Evolutionary conservation across 2,329 filamentous ascomycete species (phyloP).

Genomic region (Aaosphaeria pasadenensis): DNA sequence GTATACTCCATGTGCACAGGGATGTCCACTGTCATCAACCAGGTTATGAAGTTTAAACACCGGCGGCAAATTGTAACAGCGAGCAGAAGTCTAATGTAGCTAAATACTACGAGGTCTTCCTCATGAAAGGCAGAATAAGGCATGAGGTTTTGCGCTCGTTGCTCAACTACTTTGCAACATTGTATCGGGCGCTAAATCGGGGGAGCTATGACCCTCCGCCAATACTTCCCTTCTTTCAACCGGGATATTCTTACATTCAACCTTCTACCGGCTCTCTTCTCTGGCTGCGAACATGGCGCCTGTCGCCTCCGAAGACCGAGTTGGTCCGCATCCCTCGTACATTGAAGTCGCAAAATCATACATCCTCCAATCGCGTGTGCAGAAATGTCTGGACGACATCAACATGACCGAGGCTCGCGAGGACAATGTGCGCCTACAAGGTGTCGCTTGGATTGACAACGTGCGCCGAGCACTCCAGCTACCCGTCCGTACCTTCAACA

Average conservation of each 20-base stretch:
- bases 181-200: neutral
- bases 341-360: constrained; percentile 71
- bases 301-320: constrained; percentile 13
- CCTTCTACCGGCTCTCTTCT: neutral
- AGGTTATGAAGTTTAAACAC: too few relatives aligned
- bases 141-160: too few relatives aligned
- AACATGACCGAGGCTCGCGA: constrained; percentile 75
- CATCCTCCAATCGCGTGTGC: constrained; percentile 76
- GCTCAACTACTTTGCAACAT: too few relatives aligned
- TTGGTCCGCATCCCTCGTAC: constrained; percentile 59
- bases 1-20: too few relatives aligned
- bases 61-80: too few relatives aligned
- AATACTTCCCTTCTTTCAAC: neutral
- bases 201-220: constrained; percentile 1
- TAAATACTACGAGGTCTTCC: too few relatives aligned
- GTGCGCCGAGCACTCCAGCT: constrained; percentile 76
- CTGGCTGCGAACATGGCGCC: constrained; percentile 1
- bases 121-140: too few relatives aligned
- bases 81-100: too few relatives aligned
- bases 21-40: too few relatives aligned
- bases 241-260: too few relatives aligned
- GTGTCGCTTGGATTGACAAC: constrained; percentile 84
- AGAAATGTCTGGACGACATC: constrained; percentile 66
- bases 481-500: constrained; percentile 87
- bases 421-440: constrained; percentile 76